Conservation (phyloP, 1,139 yeast species). For the Nadsonia starkeyi-henricii region DNA sequence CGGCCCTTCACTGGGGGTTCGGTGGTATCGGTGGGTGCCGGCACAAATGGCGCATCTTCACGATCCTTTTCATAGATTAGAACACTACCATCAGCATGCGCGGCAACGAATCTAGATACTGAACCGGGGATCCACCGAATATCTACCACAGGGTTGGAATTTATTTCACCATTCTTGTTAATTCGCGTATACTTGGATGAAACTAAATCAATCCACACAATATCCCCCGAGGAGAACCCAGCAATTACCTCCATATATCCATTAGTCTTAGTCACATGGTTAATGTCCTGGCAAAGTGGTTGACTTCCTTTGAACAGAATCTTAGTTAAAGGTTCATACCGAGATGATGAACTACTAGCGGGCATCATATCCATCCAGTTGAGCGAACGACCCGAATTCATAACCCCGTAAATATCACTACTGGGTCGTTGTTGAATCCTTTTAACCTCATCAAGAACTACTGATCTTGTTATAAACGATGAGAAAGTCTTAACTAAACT, state of each 20-base stretch:
- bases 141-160: slow-evolving; percentile 24
- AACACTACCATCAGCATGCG: slow-evolving; percentile 29
- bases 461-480: slow-evolving; percentile 26
- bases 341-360: slow-evolving; percentile 8
- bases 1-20: background rate
- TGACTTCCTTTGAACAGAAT: slow-evolving; percentile 27
- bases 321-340: slow-evolving; percentile 27
- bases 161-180: slow-evolving; percentile 33
- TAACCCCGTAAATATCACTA: slow-evolving; percentile 19
- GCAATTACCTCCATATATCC: slow-evolving; percentile 33
- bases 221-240: slow-evolving; percentile 40
- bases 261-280: slow-evolving; percentile 23
- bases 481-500: slow-evolving; percentile 25
- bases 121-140: slow-evolving; percentile 30
- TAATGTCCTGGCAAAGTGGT: slow-evolving; percentile 29
- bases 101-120: slow-evolving; percentile 26
- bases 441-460: slow-evolving; percentile 24
- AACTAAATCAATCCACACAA: slow-evolving; percentile 40
- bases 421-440: slow-evolving; percentile 18
- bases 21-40: slow-evolving; percentile 3
- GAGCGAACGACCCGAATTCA: slow-evolving; percentile 24
- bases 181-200: slow-evolving; percentile 34
- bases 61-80: slow-evolving; percentile 28
- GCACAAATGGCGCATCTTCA: slow-evolving; percentile 23
- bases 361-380: slow-evolving; percentile 23